phyloP scores from a whole-genome alignment of 257 asterid species.

The Capsicum baccatum region DNA sequence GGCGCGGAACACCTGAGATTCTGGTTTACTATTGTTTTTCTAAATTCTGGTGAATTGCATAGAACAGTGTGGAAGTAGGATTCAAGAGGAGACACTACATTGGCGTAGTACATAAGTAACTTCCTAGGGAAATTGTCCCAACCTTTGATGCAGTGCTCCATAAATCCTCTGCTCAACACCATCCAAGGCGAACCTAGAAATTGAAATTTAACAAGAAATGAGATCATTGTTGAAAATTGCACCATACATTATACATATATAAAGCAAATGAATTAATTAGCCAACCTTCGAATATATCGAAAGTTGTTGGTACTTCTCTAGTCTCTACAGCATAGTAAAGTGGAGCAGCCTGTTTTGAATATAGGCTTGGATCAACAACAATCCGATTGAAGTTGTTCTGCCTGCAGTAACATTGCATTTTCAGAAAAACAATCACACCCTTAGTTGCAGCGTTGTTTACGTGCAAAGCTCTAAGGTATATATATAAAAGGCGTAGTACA shows the following conservation, averaged over 20 bases:
- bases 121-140: slow-evolving; percentile 66
- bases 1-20: slow-evolving; percentile 39
- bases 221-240: neutral
- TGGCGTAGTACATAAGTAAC: slow-evolving; percentile 64
- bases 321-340: slow-evolving; percentile 48
- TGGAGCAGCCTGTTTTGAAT: slow-evolving; percentile 33
- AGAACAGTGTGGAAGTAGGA: slow-evolving; percentile 65
- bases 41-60: slow-evolving; percentile 57
- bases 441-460: too few species aligned
- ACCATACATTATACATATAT: neutral
- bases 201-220: neutral
- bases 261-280: neutral
- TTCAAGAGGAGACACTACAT: slow-evolving; percentile 51
- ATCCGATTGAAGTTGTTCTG: slow-evolving; percentile 39
- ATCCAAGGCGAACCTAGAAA: slow-evolving; percentile 62
- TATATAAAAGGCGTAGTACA: too few species aligned
- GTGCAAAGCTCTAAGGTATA: too few species aligned
- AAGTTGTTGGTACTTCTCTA: slow-evolving; percentile 54
- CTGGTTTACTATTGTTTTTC: slow-evolving; percentile 46
- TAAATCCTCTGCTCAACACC: slow-evolving; percentile 53
- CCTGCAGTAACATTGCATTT: slow-evolving; percentile 39
- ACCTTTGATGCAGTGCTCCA: slow-evolving; percentile 59
- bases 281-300: slow-evolving; percentile 58
- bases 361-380: slow-evolving; percentile 55
- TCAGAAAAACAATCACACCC: too few species aligned